These are phyloP conservation scores for Eudorina sp. DNA, from an alignment of 139 green algal species.

Conservation along the genomic window DNA sequence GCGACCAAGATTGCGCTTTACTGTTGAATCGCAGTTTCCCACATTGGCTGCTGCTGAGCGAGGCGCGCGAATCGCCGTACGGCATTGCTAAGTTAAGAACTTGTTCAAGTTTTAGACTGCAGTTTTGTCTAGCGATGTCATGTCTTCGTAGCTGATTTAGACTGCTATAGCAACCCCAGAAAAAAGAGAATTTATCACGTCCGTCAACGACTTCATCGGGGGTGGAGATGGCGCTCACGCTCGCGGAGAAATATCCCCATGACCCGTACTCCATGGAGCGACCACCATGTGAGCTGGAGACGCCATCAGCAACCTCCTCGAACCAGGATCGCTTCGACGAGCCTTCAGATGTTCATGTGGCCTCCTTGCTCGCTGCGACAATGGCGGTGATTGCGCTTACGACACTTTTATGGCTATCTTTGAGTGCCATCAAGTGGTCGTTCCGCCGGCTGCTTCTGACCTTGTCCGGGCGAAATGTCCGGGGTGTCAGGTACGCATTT, in stretches of 20 bases:
- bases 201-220: too few species aligned
- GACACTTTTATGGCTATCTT: background rate
- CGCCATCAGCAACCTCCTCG: background rate
- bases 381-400: background rate
- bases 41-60: too few species aligned
- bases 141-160: too few species aligned
- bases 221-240: conserved; percentile 1
- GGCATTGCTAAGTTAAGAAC: too few species aligned
- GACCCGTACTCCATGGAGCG: background rate
- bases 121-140: too few species aligned
- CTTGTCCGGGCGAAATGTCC: background rate
- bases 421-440: background rate
- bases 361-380: background rate
- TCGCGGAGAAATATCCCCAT: background rate
- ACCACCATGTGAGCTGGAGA: background rate
- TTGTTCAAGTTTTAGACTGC: too few species aligned
- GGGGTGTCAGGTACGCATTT: too few species aligned
- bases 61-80: too few species aligned
- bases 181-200: too few species aligned
- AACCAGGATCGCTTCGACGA: background rate
- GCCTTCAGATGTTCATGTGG: background rate
- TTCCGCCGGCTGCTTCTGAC: background rate
- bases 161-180: too few species aligned
- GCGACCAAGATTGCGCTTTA: too few species aligned
- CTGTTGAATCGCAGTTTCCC: too few species aligned